A percentile compares a stretch with the other conserved stretches of the same genome.
Conservation (phyloP, 306 rosid genomes). For the Sicyos baderoa region DNA sequence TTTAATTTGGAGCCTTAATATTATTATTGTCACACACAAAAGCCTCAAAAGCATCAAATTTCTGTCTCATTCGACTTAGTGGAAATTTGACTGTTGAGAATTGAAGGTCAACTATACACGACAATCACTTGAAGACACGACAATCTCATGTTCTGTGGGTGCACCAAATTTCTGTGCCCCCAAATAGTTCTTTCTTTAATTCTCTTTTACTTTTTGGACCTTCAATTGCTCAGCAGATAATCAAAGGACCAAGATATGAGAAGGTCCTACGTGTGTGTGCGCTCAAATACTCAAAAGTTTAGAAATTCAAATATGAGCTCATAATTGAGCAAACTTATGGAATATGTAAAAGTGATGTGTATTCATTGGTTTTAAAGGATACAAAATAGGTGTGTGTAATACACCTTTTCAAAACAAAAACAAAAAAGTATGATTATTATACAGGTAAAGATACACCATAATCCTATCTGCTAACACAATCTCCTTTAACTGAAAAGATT, state of each 20-base stretch:
- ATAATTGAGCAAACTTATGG: neutral
- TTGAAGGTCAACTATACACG: slow-evolving; percentile 68
- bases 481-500: no score
- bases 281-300: neutral
- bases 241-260: neutral
- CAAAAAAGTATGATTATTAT: no score
- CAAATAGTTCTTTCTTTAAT: neutral
- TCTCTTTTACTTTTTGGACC: neutral
- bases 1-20: neutral
- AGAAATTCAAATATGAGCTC: neutral
- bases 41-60: slow-evolving; percentile 38
- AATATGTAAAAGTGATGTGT: no score
- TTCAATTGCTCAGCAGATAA: slow-evolving; percentile 10
- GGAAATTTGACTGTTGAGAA: slow-evolving; percentile 49
- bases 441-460: no score
- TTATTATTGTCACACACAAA: no score
- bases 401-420: no score
- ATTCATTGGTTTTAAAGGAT: no score
- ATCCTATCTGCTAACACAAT: no score
- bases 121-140: slow-evolving; percentile 27
- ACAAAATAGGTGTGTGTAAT: no score
- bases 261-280: neutral
- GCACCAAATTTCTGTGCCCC: neutral
- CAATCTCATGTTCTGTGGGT: neutral
- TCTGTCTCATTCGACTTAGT: slow-evolving; percentile 42